phyloP scores from a whole-genome alignment of 495 filamentous ascomycete genomes.

The Xylaria castorea region DNA sequence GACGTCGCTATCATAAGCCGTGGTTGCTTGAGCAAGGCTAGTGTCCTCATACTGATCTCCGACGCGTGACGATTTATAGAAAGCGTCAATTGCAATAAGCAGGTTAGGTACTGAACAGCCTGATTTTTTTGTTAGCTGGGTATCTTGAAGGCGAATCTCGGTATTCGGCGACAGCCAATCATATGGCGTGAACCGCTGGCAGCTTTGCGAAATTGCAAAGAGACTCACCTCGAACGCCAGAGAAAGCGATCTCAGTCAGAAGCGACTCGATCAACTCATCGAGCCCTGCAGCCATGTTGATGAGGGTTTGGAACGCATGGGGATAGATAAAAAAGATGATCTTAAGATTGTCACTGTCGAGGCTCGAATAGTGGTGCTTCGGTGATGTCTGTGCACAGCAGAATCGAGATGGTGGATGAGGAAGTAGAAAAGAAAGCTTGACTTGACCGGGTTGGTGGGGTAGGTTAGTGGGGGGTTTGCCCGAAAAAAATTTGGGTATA shows the following conservation, averaged over 20 bases:
- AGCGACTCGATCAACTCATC: slow-evolving; percentile 76
- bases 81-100: slow-evolving; percentile 36
- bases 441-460: slow-evolving; percentile 16
- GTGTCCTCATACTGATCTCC: background rate
- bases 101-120: slow-evolving; percentile 37
- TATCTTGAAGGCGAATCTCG: background rate
- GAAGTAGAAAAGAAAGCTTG: slow-evolving; percentile 3
- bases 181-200: background rate
- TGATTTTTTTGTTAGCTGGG: slow-evolving; percentile 29
- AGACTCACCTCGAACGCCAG: slow-evolving; percentile 70
- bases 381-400: slow-evolving; percentile 22
- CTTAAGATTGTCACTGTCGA: slow-evolving; percentile 34
- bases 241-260: slow-evolving; percentile 72
- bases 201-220: slow-evolving; percentile 11
- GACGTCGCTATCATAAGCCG: background rate
- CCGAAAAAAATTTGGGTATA: background rate
- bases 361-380: slow-evolving; percentile 40
- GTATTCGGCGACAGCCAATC: slow-evolving; percentile 2
- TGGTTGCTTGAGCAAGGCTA: background rate
- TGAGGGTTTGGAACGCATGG: slow-evolving; percentile 34
- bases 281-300: slow-evolving; percentile 68
- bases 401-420: background rate
- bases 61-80: slow-evolving; percentile 24
- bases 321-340: slow-evolving; percentile 29
- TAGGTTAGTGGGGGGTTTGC: background rate